Percentiles rank a stretch among this genome's conserved stretches.
Evolutionary conservation across 768 basidiomycete genomes (phyloP).

Genomic region (Tremella mesenterica): DNA sequence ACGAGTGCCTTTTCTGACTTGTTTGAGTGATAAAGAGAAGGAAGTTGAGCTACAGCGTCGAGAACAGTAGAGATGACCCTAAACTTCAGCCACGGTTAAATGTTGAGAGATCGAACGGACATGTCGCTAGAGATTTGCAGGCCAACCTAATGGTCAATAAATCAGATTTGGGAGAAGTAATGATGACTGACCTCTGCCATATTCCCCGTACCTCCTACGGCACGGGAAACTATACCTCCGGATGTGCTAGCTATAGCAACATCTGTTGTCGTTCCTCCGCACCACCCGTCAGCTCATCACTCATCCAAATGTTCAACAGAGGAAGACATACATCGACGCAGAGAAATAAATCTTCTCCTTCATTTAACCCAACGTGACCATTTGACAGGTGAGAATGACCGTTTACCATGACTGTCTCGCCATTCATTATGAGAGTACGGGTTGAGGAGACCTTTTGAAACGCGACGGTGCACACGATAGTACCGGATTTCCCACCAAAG

Average conservation of each 20-base stretch:
- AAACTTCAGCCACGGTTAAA: constrained; percentile 11
- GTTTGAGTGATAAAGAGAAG: neutral
- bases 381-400: neutral
- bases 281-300: constrained; percentile 9
- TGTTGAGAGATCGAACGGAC: constrained; percentile 1
- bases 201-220: constrained; percentile 70
- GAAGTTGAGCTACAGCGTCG: constrained; percentile 14
- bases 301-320: neutral
- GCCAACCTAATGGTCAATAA: constrained; percentile 10
- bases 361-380: neutral
- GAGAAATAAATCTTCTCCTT: constrained; percentile 3
- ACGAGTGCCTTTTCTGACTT: neutral
- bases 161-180: neutral
- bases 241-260: constrained; percentile 57
- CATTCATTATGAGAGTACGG: no score
- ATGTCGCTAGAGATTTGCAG: constrained; percentile 10
- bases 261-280: constrained; percentile 77
- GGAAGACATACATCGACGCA: constrained; percentile 21
- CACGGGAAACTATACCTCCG: constrained; percentile 61
- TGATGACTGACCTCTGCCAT: constrained; percentile 60
- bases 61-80: constrained; percentile 17
- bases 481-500: constrained; percentile 44
- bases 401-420: no score
- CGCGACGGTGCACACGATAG: constrained; percentile 42
- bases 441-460: constrained; percentile 31